phyloP scores from a whole-genome alignment of 140 eudicot species.

The Senecio squalidus region DNA sequence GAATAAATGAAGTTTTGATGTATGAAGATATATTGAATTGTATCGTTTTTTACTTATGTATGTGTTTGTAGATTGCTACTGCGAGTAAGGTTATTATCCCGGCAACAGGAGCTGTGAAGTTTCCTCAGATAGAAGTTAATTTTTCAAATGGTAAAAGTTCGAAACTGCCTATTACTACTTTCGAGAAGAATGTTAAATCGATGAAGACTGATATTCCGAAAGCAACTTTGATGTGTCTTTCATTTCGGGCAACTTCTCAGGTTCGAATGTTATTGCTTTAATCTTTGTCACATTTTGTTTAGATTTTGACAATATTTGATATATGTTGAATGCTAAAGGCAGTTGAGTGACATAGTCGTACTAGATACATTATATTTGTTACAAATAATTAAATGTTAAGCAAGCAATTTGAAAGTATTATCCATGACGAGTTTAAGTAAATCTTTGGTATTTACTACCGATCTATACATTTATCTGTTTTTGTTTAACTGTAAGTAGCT shows the following conservation, averaged over 20 bases:
- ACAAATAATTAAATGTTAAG: no score
- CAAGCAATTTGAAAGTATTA: no score
- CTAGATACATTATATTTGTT: no score
- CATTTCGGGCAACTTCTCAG: constrained; percentile 90
- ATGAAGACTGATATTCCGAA: constrained; percentile 38
- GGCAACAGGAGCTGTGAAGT: constrained; percentile 70
- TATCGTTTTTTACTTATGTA: no score
- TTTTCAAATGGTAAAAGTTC: constrained; percentile 49
- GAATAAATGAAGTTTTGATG: neutral
- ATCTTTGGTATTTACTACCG: no score
- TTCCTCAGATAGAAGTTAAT: constrained; percentile 70
- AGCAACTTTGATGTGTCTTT: constrained; percentile 68
- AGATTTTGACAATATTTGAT: neutral
- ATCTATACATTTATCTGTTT: no score
- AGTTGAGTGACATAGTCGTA: neutral
- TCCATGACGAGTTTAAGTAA: no score
- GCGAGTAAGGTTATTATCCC: constrained; percentile 75
- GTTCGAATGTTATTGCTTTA: constrained; percentile 21
- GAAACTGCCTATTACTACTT: constrained; percentile 53
- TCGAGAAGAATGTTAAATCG: constrained; percentile 27
- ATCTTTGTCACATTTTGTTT: neutral
- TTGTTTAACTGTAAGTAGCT: no score
- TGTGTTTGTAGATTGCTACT: constrained; percentile 47
- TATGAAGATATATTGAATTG: neutral
- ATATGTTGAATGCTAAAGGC: neutral